Percentiles rank a stretch among this genome's conserved stretches.
Conservation (phyloP, 176 grass and related monocot species). For the Musa acuminata region DNA sequence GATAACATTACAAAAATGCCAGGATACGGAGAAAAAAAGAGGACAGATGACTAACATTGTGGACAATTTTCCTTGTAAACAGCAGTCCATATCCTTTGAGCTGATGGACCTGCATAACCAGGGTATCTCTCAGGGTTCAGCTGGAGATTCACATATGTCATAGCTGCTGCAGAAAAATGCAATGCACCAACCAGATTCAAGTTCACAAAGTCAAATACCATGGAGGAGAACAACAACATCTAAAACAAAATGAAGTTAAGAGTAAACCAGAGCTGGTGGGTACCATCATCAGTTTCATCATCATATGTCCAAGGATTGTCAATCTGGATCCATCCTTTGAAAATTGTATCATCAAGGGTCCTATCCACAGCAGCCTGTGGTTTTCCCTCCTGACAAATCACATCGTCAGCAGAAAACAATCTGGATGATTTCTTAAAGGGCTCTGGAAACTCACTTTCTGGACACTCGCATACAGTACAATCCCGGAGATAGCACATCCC, state of each 20-base stretch:
- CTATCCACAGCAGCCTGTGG: conserved; percentile 79
- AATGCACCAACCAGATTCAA: conserved; percentile 6
- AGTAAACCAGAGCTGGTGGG: background rate
- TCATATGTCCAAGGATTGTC: conserved; percentile 98
- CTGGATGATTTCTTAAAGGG: conserved; percentile 59
- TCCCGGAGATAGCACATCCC: conserved; percentile 87
- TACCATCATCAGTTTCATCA: conserved; percentile 72
- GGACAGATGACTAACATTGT: conserved; percentile 41
- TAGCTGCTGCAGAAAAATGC: conserved; percentile 47
- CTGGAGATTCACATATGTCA: conserved; percentile 95
- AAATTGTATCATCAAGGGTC: conserved; percentile 73
- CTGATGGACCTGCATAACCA: conserved; percentile 69
- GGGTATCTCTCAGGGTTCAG: conserved; percentile 86
- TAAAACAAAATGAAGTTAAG: conserved; percentile 1
- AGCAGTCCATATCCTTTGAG: conserved; percentile 64
- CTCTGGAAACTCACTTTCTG: conserved; percentile 87
- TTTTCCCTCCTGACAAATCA: conserved; percentile 85
- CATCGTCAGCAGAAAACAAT: conserved; percentile 41
- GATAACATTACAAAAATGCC: background rate
- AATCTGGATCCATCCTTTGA: conserved; percentile 78
- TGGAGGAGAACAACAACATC: background rate
- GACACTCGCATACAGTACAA: conserved; percentile 90
- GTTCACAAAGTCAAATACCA: conserved; percentile 11
- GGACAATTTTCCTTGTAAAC: conserved; percentile 88
- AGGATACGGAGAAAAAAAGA: background rate